Conservation (phyloP, 257 asterid genomes). For the Primulina huaijiensis region DNA sequence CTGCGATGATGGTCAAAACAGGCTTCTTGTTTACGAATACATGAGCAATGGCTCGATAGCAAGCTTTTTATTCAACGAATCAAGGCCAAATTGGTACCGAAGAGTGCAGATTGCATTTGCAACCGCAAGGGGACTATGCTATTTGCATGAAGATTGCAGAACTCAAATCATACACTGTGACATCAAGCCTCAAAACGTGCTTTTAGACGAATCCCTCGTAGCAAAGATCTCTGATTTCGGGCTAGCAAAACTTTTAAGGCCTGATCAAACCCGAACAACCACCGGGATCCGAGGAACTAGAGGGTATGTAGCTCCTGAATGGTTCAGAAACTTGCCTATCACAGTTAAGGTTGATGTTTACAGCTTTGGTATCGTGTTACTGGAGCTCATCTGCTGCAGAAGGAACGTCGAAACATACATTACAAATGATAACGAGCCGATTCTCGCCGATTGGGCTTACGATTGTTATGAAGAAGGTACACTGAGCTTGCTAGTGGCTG, state of each 20-base stretch:
- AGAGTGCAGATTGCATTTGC: slow-evolving; percentile 28
- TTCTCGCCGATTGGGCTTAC: slow-evolving; percentile 1
- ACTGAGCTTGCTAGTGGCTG: slow-evolving; percentile 14
- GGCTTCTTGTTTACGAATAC: slow-evolving; percentile 36
- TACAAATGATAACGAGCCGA: neutral
- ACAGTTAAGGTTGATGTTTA: slow-evolving; percentile 32
- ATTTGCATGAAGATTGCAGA: slow-evolving; percentile 29
- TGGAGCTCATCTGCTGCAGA: slow-evolving; percentile 29
- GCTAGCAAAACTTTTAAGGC: slow-evolving; percentile 26
- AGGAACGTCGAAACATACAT: neutral
- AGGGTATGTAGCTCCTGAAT: slow-evolving; percentile 34
- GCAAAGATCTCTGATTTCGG: slow-evolving; percentile 31
- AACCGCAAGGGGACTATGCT: slow-evolving; percentile 30
- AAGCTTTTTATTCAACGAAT: slow-evolving; percentile 23
- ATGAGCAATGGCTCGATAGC: slow-evolving; percentile 38
- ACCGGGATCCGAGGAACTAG: slow-evolving; percentile 29
- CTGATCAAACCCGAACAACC: slow-evolving; percentile 18
- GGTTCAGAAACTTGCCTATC: slow-evolving; percentile 27
- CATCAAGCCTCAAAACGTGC: slow-evolving; percentile 33
- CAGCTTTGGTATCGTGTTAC: slow-evolving; percentile 5
- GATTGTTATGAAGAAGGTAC: neutral
- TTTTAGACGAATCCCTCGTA: slow-evolving; percentile 24
- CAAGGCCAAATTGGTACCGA: slow-evolving; percentile 31
- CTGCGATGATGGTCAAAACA: slow-evolving; percentile 30
- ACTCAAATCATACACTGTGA: slow-evolving; percentile 33